These are phyloP conservation scores for Pseudocercospora macadamiae DNA, from an alignment of 2,329 filamentous ascomycete species.

Conservation along the genomic window DNA sequence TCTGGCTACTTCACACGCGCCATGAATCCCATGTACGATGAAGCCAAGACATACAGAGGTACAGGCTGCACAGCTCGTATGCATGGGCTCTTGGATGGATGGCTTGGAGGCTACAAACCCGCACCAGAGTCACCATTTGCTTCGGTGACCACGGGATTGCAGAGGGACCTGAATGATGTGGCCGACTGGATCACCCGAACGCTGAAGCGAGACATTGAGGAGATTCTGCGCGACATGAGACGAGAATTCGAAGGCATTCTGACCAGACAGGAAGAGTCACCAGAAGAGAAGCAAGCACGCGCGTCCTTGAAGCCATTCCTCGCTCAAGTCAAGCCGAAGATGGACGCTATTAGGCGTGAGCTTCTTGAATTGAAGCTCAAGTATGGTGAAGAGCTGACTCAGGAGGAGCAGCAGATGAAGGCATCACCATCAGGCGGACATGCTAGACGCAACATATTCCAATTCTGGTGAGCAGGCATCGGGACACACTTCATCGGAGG, in stretches of 20 bases:
- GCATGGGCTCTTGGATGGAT: not conserved
- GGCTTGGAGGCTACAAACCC: not conserved
- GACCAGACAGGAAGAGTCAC: not conserved
- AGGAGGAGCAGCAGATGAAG: not conserved
- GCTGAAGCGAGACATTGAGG: slow-evolving; percentile 11
- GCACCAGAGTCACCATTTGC: slow-evolving; percentile 2
- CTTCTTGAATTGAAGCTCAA: slow-evolving; percentile 17
- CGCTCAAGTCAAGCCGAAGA: not conserved
- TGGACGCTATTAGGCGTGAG: slow-evolving; percentile 10
- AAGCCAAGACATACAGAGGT: slow-evolving; percentile 14
- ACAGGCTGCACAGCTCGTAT: slow-evolving; percentile 10
- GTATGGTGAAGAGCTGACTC: slow-evolving; percentile 6
- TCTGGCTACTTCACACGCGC: slow-evolving; percentile 21
- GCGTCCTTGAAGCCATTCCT: not conserved
- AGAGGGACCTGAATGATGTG: slow-evolving; percentile 4
- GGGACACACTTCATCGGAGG: too few relatives aligned
- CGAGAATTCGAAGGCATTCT: slow-evolving; percentile 5
- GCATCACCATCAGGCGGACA: not conserved
- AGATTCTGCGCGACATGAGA: slow-evolving; percentile 8
- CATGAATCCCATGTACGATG: slow-evolving; percentile 26
- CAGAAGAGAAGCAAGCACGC: not conserved
- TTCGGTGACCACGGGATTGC: not conserved
- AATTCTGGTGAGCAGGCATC: too few relatives aligned
- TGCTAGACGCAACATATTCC: not conserved
- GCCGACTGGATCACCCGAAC: not conserved